A percentile compares a stretch with the other conserved stretches of the same genome.
phyloP scores from a whole-genome alignment of 495 filamentous ascomycete genomes.

The Bacidia gigantensis region DNA sequence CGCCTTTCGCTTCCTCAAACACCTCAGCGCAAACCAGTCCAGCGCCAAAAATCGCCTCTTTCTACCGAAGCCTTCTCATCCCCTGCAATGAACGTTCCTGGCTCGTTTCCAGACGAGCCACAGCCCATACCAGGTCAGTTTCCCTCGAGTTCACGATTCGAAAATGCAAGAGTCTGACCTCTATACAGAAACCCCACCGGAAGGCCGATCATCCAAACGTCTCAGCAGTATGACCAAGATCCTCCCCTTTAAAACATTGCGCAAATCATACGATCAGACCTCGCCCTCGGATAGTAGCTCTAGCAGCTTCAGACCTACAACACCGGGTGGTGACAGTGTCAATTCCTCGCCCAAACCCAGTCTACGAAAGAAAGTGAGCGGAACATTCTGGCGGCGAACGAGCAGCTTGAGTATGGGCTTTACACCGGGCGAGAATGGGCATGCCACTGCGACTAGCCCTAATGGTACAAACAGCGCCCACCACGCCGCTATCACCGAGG shows the following conservation, averaged over 20 bases:
- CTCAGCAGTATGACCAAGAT: constrained; percentile 12
- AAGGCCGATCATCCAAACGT: constrained; percentile 7
- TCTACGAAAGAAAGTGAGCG: constrained; percentile 14
- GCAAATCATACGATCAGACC: constrained; percentile 3
- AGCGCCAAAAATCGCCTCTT: constrained; percentile 14
- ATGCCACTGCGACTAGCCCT: not conserved
- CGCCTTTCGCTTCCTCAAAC: constrained; percentile 3
- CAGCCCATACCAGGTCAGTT: not conserved
- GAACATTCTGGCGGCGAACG: constrained; percentile 16
- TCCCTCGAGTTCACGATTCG: not conserved
- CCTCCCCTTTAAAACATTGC: constrained; percentile 12
- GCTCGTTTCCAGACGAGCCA: constrained; percentile 12
- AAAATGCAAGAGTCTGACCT: not conserved
- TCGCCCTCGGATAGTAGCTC: constrained; percentile 1
- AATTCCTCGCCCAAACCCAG: constrained; percentile 4
- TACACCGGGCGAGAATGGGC: constrained; percentile 3
- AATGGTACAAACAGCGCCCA: not conserved
- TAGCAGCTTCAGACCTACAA: constrained; percentile 6
- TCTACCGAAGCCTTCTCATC: constrained; percentile 13
- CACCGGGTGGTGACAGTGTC: constrained; percentile 29
- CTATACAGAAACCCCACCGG: constrained; percentile 3
- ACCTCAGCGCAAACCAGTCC: constrained; percentile 10
- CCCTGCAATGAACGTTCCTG: constrained; percentile 14
- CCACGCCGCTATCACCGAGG: constrained; percentile 1
- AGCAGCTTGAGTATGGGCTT: constrained; percentile 14